Percentiles rank a stretch among this genome's conserved stretches.
These are phyloP conservation scores for Alternaria sp. DNA, from an alignment of 2,329 filamentous ascomycete genomes.

Conservation along the genomic window DNA sequence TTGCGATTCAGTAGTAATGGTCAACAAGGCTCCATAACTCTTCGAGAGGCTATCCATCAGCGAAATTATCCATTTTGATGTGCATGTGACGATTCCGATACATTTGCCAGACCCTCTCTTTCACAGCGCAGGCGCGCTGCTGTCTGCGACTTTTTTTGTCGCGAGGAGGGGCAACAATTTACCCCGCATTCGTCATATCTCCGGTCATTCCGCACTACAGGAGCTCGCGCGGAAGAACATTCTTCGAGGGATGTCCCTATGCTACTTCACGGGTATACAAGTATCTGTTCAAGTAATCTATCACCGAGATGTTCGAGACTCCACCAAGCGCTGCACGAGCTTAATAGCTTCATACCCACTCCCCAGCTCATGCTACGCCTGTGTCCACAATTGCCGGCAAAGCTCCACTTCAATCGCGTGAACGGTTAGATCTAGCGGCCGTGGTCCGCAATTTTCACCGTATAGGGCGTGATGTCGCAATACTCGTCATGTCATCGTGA, in stretches of 20 bases:
- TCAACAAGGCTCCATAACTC: not conserved
- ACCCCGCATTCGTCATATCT: slow-evolving; percentile 15
- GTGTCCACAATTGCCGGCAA: slow-evolving; percentile 8
- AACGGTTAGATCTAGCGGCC: slow-evolving; percentile 9
- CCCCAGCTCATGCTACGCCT: not conserved
- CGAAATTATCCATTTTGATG: not conserved
- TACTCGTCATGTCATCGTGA: not conserved
- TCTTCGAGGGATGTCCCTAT: not conserved
- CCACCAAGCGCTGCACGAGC: not conserved
- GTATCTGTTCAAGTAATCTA: not conserved
- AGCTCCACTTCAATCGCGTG: slow-evolving; percentile 14
- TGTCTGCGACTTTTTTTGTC: slow-evolving; percentile 5
- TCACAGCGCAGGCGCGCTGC: not conserved
- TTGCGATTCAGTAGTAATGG: not conserved
- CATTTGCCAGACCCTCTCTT: not conserved
- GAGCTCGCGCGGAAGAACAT: not conserved
- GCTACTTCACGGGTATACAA: not conserved
- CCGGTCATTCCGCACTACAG: not conserved
- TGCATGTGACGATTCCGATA: not conserved
- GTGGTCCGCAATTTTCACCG: not conserved
- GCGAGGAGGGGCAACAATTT: slow-evolving; percentile 9
- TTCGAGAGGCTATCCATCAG: slow-evolving; percentile 3
- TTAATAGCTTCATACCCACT: not conserved
- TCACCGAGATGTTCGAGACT: not conserved
- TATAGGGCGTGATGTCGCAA: slow-evolving; percentile 24